Evolutionary conservation across 2,329 filamentous ascomycete genomes (phyloP), one percentile per base, ranked within the genome.

Genomic region (Thielaviopsis musarum): DNA sequence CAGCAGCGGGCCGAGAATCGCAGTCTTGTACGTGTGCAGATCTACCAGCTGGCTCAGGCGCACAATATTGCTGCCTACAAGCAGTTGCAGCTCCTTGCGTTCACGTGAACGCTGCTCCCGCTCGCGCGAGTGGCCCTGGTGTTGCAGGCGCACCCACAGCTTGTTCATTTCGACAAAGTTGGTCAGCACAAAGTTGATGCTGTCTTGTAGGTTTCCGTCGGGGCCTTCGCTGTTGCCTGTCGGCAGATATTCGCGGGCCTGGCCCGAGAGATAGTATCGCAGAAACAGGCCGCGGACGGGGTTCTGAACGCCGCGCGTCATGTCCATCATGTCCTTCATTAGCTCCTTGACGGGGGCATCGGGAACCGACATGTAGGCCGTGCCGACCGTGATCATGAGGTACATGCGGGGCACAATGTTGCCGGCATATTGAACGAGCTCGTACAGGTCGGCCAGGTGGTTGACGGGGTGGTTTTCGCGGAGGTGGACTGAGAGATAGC

Each of bases 241-340:
- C 0, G 93, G 93, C 57, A 98, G 77, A 69, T 83, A 83, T 71
- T 98, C 93, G 67, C 93, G 81, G 48, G 93, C 91, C 74, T 98
- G 93, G 45, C 93, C 91, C 24, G 89, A 93, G 57, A 98, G 80
- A 69, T 96, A 98, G 73, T 98, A 98, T 69, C 93, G 84, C 67
- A 98, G 74, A 70, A 98, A 98, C 59, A 98, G 77, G 19, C 93
- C 93, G 61, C 93, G 88, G 63, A 96, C 91, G 17, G 93, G 93
- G 72, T 98, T 93, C 69, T 98, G 93, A 22, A 98, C 91, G 60
- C 93, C 93, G 64, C 93, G 82, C 73, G 90, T 97, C 93, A 98
- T 98, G 73, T 98, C 93, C 93, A 98, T 98, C 93, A 98, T 98
- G 72, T 98, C 93, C 74, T 98, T 98, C 93, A 98, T 98, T 63